Conservation (phyloP, 495 filamentous ascomycete species). For the Podospora pseudopauciseta region DNA sequence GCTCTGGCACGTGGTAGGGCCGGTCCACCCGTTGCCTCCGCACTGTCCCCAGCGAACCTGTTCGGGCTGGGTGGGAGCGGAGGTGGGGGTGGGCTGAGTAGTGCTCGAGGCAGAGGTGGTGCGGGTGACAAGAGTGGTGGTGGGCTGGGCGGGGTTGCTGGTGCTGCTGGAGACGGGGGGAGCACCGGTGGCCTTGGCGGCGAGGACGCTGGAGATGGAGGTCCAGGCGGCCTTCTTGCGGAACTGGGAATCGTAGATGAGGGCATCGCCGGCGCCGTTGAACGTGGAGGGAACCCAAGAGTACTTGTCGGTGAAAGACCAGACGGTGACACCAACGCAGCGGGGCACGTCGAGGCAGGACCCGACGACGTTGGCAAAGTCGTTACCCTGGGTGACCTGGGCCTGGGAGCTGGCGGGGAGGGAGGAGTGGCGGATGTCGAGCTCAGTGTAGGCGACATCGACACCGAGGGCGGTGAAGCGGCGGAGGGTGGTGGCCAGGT, state of each 20-base stretch:
- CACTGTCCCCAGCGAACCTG: conserved; percentile 41
- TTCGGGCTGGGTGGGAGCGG: conserved; percentile 16
- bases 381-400: conserved; percentile 50
- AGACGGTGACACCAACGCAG: conserved; percentile 63
- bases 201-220: conserved; percentile 36
- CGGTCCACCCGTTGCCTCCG: conserved; percentile 38
- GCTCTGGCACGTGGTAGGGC: conserved; percentile 39
- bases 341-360: conserved; percentile 52
- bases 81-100: conserved; percentile 21
- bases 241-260: conserved; percentile 52
- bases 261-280: conserved; percentile 51
- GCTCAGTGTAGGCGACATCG: conserved; percentile 61
- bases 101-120: conserved; percentile 1
- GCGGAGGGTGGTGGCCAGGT: conserved; percentile 38
- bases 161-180: conserved; percentile 4
- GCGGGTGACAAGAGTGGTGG: conserved; percentile 25
- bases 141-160: conserved; percentile 12
- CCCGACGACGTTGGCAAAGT: conserved; percentile 52
- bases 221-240: conserved; percentile 55
- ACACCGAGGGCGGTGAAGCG: conserved; percentile 47
- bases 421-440: conserved; percentile 53
- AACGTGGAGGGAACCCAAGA: conserved; percentile 50
- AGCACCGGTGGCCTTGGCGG: conserved; percentile 26
- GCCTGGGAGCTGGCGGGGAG: conserved; percentile 36
- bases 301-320: conserved; percentile 62